A percentile compares a stretch with the other conserved stretches of the same genome.
Evolutionary conservation across 73 alveolate species (phyloP).

Genomic region (Urostyla sp.): DNA sequence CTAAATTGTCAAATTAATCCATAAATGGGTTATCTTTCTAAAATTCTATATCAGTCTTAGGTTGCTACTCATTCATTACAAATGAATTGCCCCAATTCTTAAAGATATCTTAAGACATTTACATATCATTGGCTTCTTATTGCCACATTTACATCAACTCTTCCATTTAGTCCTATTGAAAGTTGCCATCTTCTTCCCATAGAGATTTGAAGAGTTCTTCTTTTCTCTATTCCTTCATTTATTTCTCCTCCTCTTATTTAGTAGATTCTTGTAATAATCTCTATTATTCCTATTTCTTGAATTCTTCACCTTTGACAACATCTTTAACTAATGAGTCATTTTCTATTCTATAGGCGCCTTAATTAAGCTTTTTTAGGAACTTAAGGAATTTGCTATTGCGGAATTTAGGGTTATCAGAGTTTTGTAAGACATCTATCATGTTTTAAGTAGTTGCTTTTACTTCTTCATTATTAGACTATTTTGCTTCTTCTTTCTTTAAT

Average conservation of each 20-base stretch:
- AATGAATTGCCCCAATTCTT: conserved; percentile 29
- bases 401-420: conserved; percentile 67
- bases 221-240: conserved; percentile 27
- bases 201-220: conserved; percentile 30
- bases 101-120: conserved; percentile 7
- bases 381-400: conserved; percentile 68
- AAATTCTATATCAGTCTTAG: conserved; percentile 30
- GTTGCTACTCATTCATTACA: neutral
- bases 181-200: conserved; percentile 34
- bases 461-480: conserved; percentile 31
- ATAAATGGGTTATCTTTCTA: conserved; percentile 59
- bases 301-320: conserved; percentile 41
- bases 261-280: conserved; percentile 1
- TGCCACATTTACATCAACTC: conserved; percentile 51
- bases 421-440: conserved; percentile 35
- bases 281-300: neutral
- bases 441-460: conserved; percentile 51
- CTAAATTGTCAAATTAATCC: conserved; percentile 54
- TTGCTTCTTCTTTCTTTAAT: neutral
- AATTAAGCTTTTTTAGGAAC: conserved; percentile 67
- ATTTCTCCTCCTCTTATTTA: conserved; percentile 39
- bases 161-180: conserved; percentile 25
- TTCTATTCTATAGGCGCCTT: conserved; percentile 62
- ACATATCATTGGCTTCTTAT: conserved; percentile 53
- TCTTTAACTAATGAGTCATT: conserved; percentile 59